Evolutionary conservation across 495 filamentous ascomycete species (phyloP), one percentile per base, ranked within the genome.

Genomic region (Daldinia decipiens): DNA sequence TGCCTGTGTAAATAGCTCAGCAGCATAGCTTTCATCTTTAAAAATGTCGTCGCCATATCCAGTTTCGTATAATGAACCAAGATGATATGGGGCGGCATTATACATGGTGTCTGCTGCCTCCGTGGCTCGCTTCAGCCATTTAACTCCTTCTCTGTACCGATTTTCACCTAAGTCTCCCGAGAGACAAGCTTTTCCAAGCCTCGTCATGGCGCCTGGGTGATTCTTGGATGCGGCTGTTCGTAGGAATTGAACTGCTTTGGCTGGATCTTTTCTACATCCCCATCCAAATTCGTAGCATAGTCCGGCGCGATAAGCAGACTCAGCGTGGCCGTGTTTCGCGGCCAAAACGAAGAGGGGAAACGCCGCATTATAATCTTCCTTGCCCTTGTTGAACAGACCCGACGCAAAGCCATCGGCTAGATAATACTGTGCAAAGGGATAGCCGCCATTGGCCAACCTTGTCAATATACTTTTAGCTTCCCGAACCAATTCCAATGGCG

Each of bases 201-300:
- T 90, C 43, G 93, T 90, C 89, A 97, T 97, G 17, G 95, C 94
- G 19, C 95, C 95, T 0, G 95, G 95, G 67, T 99, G 95, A 67
- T 92, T 92, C 79, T 97, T 98, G 3, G 93, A 92, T 12, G 96
- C 95, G 1, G 94, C 88, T 55, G 92, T 89, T 26, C 95, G 90
- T 76, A 96, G 92, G 79, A 96, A 99, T 74, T 97, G 92, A 15
- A 94, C 92, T 21, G 96, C 96, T 80, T 97, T 97, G 38, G 89
- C 86, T 43, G 89, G 89, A 74, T 98, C 95, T 65, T 92, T 93
- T 36, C 93, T 87, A 63, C 90, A 94, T 21, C 95, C 95, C 95
- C 96, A 98, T 67, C 94, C 96, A 80, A 97, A 98, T 76, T 99
- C 95, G 80, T 97, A 98, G 82, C 95, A 98, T 38, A 99, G 82